Percentiles rank a stretch among this genome's conserved stretches.
Evolutionary conservation across 176 grass and related monocot genomes (phyloP).

Genomic region (Pontederia crassipes): DNA sequence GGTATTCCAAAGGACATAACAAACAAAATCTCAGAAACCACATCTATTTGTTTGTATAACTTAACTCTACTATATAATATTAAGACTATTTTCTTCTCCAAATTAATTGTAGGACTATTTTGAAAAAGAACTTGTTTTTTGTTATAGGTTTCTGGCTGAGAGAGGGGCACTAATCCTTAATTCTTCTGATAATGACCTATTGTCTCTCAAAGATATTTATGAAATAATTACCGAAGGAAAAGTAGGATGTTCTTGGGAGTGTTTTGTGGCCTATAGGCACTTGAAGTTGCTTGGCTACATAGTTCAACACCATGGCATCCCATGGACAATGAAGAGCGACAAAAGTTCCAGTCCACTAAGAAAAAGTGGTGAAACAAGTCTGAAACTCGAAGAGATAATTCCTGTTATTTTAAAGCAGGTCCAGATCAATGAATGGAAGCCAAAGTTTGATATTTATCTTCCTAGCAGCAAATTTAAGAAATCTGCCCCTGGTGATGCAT

Average conservation of each 20-base stretch:
- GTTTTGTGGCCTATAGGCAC: slow-evolving; percentile 65
- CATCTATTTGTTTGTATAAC: neutral
- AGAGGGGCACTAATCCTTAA: slow-evolving; percentile 55
- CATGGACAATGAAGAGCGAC: slow-evolving; percentile 51
- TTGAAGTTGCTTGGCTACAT: slow-evolving; percentile 88
- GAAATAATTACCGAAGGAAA: slow-evolving; percentile 32
- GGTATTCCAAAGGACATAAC: too few relatives aligned
- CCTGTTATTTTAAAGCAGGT: slow-evolving; percentile 33
- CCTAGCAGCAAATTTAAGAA: slow-evolving; percentile 92
- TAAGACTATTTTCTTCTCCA: neutral
- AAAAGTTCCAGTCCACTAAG: slow-evolving; percentile 6
- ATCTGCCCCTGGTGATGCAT: slow-evolving; percentile 46
- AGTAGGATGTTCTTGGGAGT: slow-evolving; percentile 34
- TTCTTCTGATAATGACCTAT: slow-evolving; percentile 22
- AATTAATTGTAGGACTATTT: neutral
- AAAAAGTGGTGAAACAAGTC: slow-evolving; percentile 3
- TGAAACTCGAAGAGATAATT: slow-evolving; percentile 3
- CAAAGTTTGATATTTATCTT: slow-evolving; percentile 48
- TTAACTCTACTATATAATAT: neutral
- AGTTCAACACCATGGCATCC: slow-evolving; percentile 45
- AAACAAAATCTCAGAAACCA: too few relatives aligned
- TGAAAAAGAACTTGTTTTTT: neutral
- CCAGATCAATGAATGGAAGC: slow-evolving; percentile 34
- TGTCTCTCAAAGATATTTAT: slow-evolving; percentile 36
- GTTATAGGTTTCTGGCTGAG: slow-evolving; percentile 69